Conservation (phyloP, 2,329 filamentous ascomycete genomes). For the Nothopassalora personata region DNA sequence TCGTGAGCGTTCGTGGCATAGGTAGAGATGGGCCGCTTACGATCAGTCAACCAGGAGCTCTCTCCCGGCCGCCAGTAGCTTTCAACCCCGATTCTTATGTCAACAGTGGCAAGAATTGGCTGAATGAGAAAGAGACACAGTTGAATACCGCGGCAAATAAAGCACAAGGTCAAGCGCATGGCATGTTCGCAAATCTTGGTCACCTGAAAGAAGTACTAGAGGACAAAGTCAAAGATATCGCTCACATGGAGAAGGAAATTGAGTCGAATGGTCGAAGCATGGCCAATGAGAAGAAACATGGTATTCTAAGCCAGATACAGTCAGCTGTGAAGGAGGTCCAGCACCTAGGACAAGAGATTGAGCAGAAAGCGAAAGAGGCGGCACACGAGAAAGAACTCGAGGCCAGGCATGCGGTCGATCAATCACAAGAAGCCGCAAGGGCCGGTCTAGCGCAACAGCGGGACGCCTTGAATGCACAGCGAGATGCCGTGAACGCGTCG, state of each 20-base stretch:
- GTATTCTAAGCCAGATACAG: conserved; percentile 9
- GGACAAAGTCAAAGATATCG: conserved; percentile 17
- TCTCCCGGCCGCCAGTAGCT: not conserved
- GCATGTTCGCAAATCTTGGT: conserved; percentile 11
- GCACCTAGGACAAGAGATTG: conserved; percentile 13
- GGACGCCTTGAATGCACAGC: not conserved
- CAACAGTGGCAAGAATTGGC: conserved; percentile 2
- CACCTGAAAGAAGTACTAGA: conserved; percentile 15
- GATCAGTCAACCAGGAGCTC: not conserved
- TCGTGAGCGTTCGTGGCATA: conserved; percentile 6
- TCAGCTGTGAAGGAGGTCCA: conserved; percentile 11
- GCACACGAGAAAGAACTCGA: conserved; percentile 8
- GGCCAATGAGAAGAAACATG: conserved; percentile 15
- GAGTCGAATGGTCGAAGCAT: conserved; percentile 12
- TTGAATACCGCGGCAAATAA: conserved; percentile 8
- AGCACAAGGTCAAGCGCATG: conserved; percentile 10
- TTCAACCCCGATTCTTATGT: conserved; percentile 2
- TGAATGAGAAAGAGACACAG: conserved; percentile 12
- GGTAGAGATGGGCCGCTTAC: not conserved
- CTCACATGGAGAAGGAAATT: conserved; percentile 20
- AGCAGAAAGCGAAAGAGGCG: conserved; percentile 12
- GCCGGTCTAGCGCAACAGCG: not conserved
- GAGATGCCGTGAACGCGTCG: not conserved
- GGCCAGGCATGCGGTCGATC: not conserved
- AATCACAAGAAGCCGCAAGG: not conserved